Evolutionary conservation across 495 filamentous ascomycete genomes (phyloP), one percentile per base, ranked within the genome.

Genomic region (Saxispiralis lemnorum): DNA sequence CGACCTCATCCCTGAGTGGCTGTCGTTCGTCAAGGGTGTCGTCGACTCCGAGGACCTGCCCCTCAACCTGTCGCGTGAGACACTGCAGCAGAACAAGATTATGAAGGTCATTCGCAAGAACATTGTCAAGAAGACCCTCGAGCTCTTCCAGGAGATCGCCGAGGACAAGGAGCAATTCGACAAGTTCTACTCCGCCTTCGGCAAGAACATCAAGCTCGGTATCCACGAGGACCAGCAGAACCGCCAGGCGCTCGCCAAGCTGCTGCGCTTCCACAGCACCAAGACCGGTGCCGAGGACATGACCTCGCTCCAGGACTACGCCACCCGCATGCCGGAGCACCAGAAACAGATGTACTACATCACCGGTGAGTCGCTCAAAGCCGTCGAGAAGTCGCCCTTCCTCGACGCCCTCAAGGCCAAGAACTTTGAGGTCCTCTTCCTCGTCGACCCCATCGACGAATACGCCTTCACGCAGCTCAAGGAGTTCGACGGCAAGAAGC

Each of bases 91-190:
- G 73, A 96, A 96, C 81, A 96, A 96, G 83, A 97, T 97, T 73
- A 93, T 97, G 89, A 97, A 97, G 78, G 89, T 97, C 60, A 97
- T 97, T 77, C 87, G 84, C 73, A 97, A 97, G 86, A 97, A 97
- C 79, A 89, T 97, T 48, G 86, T 97, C 72, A 97, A 96, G 85
- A 97, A 97, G 86, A 82, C 83, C 43, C 83, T 97, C 40, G 89
- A 97, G 73, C 83, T 97, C 66, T 97, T 97, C 79, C 71, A 71
- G 49, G 89, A 97, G 75, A 96, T 97, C 55, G 75, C 92, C 43
- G 89, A 97, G 72, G 92, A 97, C 69, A 87, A 88, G 68, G 89
- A 97, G 75, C 79, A 94, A 62, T 96, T 97, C 66, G 92, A 97
- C 75, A 97, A 97, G 76, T 97, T 97, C 78, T 97, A 97, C 76